Percentiles rank a stretch among this genome's conserved stretches.
These are phyloP conservation scores for Zhuliangozyma blackwelliae DNA, from an alignment of 1,139 yeast genomes.

Conservation along the genomic window DNA sequence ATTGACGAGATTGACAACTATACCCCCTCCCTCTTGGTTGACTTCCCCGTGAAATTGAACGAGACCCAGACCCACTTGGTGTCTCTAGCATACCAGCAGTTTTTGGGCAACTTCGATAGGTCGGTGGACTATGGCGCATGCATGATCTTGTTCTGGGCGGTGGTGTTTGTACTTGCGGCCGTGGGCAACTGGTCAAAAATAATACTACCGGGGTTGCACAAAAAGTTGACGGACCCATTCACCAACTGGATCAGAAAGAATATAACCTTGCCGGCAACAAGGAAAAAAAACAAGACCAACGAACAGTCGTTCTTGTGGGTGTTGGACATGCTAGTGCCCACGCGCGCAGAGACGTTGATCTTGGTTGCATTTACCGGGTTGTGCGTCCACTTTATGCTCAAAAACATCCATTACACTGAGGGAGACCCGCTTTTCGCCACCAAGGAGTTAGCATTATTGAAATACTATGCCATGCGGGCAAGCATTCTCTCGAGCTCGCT, in stretches of 20 bases:
- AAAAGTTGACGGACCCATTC: conserved; percentile 18
- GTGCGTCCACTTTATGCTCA: conserved; percentile 36
- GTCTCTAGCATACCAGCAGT: conserved; percentile 28
- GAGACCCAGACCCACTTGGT: conserved; percentile 15
- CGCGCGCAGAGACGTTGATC: conserved; percentile 56
- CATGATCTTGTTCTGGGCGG: conserved; percentile 29
- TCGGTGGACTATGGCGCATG: conserved; percentile 31
- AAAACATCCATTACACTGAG: conserved; percentile 19
- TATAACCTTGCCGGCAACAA: conserved; percentile 27
- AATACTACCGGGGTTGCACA: conserved; percentile 18
- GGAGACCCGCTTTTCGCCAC: conserved; percentile 27
- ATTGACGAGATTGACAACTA: conserved; percentile 14
- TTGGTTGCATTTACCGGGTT: conserved; percentile 45
- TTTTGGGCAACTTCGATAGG: conserved; percentile 36
- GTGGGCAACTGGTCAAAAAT: conserved; percentile 31
- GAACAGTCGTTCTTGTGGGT: conserved; percentile 23
- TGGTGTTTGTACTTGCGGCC: conserved; percentile 21
- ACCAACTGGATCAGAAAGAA: conserved; percentile 22
- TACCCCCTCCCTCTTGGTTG: conserved; percentile 17
- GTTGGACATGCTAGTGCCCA: conserved; percentile 49
- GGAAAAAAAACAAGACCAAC: conserved; percentile 20
- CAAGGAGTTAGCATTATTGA: conserved; percentile 13
- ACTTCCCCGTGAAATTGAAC: conserved; percentile 25
- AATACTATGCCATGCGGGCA: conserved; percentile 51
- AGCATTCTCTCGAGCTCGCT: conserved; percentile 52